phyloP scores from a whole-genome alignment of 345 rosid genomes.

The Salix exigua region DNA sequence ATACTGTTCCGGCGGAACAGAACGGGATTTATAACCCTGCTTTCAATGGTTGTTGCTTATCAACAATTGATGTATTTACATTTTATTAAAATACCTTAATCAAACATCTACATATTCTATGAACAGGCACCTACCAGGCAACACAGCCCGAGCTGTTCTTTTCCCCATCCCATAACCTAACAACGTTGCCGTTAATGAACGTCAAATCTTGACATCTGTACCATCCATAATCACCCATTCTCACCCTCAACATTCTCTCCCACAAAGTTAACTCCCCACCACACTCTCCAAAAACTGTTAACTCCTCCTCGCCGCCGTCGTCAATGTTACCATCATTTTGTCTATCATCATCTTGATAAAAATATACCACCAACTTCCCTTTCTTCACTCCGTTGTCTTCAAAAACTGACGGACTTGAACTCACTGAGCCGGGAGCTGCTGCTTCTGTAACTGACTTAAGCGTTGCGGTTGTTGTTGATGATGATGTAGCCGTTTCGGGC shows the following conservation, averaged over 20 bases:
- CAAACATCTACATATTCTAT: too few species aligned
- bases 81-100: too few species aligned
- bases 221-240: conserved; percentile 51
- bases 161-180: conserved; percentile 63
- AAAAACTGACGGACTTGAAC: conserved; percentile 12
- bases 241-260: conserved; percentile 41
- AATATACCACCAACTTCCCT: conserved; percentile 50
- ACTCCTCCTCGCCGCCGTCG: conserved; percentile 17
- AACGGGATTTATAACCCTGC: fast-evolving
- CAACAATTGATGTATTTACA: too few species aligned
- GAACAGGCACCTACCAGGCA: conserved; percentile 4
- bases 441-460: not conserved
- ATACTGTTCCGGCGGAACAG: too few species aligned
- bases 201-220: conserved; percentile 56
- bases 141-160: conserved; percentile 6
- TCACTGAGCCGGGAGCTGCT: conserved; percentile 2
- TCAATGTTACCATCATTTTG: not conserved
- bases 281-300: conserved; percentile 20
- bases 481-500: not conserved
- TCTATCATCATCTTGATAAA: conserved; percentile 18
- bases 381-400: conserved; percentile 28
- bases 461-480: not conserved
- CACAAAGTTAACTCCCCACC: conserved; percentile 35
- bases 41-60: too few species aligned
- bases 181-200: conserved; percentile 65